Evolutionary conservation across 2,329 filamentous ascomycete species (phyloP).

Genomic region (Grosmannia serpens): DNA sequence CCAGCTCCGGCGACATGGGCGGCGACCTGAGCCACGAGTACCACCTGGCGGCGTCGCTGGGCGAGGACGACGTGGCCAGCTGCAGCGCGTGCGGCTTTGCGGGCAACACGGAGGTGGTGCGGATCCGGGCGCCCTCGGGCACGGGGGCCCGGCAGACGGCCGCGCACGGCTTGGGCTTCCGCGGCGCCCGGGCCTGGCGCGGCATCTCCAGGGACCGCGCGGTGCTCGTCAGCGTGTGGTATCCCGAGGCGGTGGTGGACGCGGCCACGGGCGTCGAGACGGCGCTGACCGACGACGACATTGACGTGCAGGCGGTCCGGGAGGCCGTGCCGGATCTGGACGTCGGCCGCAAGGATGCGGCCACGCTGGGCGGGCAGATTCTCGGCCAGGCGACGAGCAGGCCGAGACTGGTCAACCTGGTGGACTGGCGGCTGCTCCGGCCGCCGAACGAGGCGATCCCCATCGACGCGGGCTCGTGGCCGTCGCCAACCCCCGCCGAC

Average conservation of each 20-base stretch:
- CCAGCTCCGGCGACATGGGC: slow-evolving; percentile 93
- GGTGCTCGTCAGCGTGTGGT: slow-evolving; percentile 60
- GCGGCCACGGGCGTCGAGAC: slow-evolving; percentile 9
- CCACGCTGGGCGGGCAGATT: slow-evolving; percentile 38
- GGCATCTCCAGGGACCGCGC: slow-evolving; percentile 57
- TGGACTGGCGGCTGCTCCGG: slow-evolving; percentile 22
- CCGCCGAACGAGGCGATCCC: not conserved
- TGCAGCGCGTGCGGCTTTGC: slow-evolving; percentile 65
- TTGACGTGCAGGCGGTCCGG: slow-evolving; percentile 53
- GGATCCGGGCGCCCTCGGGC: slow-evolving; percentile 7
- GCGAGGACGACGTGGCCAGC: slow-evolving; percentile 74
- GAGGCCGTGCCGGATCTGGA: slow-evolving; percentile 56
- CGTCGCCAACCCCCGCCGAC: not conserved
- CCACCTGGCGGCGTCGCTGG: slow-evolving; percentile 66
- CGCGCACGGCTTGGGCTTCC: no score
- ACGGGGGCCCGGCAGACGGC: not conserved
- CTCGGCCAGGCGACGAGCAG: slow-evolving; percentile 29
- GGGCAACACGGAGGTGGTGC: slow-evolving; percentile 79
- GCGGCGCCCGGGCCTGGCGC: slow-evolving; percentile 36
- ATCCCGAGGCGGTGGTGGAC: slow-evolving; percentile 26
- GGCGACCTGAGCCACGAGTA: slow-evolving; percentile 91
- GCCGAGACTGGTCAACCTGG: slow-evolving; percentile 21
- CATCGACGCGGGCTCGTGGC: not conserved
- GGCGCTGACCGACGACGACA: slow-evolving; percentile 18
- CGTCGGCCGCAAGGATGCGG: slow-evolving; percentile 49